phyloP scores from a whole-genome alignment of 2,329 filamentous ascomycete genomes.

The Elsinoe australis region DNA sequence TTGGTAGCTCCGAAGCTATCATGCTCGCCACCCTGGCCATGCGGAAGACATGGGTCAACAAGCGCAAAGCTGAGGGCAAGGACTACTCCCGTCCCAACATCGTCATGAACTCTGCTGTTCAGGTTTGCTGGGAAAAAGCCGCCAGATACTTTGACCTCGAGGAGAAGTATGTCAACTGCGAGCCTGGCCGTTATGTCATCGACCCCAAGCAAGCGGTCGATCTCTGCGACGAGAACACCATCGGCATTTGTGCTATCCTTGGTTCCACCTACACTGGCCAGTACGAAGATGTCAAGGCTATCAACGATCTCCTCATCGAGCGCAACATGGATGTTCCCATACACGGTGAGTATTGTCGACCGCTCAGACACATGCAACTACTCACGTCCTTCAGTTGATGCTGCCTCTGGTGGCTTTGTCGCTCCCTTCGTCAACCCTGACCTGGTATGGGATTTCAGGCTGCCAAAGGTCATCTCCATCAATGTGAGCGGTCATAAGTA shows the following conservation, averaged over 20 bases:
- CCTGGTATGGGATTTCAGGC: conserved; percentile 84
- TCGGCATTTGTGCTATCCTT: conserved; percentile 86
- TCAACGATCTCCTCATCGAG: conserved; percentile 79
- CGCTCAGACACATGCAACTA: neutral
- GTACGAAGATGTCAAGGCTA: conserved; percentile 86
- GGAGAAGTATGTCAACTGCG: conserved; percentile 68
- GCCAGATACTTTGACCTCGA: conserved; percentile 62
- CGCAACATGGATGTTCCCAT: conserved; percentile 72
- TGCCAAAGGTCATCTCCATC: conserved; percentile 83
- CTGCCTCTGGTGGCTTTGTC: conserved; percentile 86
- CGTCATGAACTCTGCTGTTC: conserved; percentile 90
- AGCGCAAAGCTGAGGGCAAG: conserved; percentile 74
- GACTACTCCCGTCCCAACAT: conserved; percentile 76
- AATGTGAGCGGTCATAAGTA: conserved; percentile 93
- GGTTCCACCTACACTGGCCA: conserved; percentile 93
- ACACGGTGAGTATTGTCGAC: conserved; percentile 42
- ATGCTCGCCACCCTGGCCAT: conserved; percentile 79
- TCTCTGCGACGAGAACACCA: conserved; percentile 62
- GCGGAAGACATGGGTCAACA: conserved; percentile 92
- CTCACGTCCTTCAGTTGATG: conserved; percentile 54
- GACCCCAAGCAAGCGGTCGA: conserved; percentile 56
- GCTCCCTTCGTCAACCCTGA: conserved; percentile 81
- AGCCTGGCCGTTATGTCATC: conserved; percentile 54
- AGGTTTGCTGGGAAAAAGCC: conserved; percentile 93
- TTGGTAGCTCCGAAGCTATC: conserved; percentile 84